Base-by-base conservation (phyloP, 768 basidiomycete genomes). In the Chiua virens region DNA sequence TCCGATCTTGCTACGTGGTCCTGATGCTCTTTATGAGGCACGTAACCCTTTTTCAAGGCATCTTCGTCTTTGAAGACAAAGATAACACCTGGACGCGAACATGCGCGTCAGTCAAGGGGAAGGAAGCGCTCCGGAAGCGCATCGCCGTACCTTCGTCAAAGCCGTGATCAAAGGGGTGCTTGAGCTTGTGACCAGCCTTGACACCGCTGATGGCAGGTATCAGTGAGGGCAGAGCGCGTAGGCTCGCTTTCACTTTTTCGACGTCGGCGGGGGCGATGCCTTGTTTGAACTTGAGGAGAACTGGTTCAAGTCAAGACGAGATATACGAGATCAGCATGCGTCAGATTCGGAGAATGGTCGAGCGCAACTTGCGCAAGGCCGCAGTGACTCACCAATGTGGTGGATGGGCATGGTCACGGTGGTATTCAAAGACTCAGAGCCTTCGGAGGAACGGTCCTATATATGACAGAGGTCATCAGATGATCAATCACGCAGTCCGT, bases 281-380 rank as follows among this genome's bases (percentile, higher is more conserved):
- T 18, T 37, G 55, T 42, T 59, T 68, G 53, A 51, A 66, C 35
- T 58, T 66, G 47, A 45, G 47, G 32, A 66, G 25, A 35, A 68
- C 66, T 54, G 23, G 34, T 1, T 17, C 34, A 8, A 5, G 34
- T 34, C 15, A 34, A 17, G 6, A 8, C 14, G 34, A 34, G 23
- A n/a, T n/a, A 28, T 4, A 28, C 5, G 30, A 11, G 13, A 30
- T 14, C 30, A 13, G 30, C 4, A 13, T 30, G 30, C 13, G 13
- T 30, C 30, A 30, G 30, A 30, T 11, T 11, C 30, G 11, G 30
- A 30, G 28, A 30, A 25, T 25, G 25, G 25, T 4, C 25, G n/a
- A n/a, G n/a, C n/a, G n/a, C n/a, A n/a, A n/a, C n/a, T n/a, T n/a
- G n/a, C 25, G 25, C 8, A 8, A 25, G 4, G 25, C 25, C 8